phyloP scores from a whole-genome alignment of 73 alveolate genomes.

The Tetrahymena thermophila region DNA sequence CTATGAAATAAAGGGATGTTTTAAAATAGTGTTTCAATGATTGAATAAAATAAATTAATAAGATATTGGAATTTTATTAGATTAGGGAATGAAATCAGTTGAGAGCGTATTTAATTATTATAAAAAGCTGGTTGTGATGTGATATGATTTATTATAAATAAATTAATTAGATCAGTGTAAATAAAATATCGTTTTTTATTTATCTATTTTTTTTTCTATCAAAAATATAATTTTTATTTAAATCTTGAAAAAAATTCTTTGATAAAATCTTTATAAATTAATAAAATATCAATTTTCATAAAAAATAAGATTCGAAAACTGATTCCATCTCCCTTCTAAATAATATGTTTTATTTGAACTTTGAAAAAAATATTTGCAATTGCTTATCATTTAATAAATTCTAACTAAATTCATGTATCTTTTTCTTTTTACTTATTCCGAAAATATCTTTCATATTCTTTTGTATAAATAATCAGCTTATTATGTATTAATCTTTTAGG shows the following conservation, averaged over 20 bases:
- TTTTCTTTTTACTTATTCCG: neutral
- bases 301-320: too few relatives aligned
- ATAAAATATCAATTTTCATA: neutral
- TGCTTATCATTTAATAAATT: too few relatives aligned
- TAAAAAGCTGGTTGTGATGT: neutral
- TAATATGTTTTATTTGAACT: neutral
- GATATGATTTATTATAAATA: neutral
- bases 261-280: neutral
- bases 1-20: neutral
- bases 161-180: neutral
- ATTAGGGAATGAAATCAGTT: neutral
- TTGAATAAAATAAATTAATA: too few relatives aligned
- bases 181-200: neutral
- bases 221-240: too few relatives aligned
- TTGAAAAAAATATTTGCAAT: neutral
- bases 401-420: neutral
- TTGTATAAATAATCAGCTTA: neutral
- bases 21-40: neutral
- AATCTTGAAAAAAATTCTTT: neutral
- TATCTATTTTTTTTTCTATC: neutral
- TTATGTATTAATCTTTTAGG: neutral
- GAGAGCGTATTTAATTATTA: neutral
- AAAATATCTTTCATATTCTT: neutral
- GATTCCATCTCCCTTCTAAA: neutral
- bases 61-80: neutral